phyloP scores from a whole-genome alignment of 352 stramenopile genomes.

The Bremia lactucae region DNA sequence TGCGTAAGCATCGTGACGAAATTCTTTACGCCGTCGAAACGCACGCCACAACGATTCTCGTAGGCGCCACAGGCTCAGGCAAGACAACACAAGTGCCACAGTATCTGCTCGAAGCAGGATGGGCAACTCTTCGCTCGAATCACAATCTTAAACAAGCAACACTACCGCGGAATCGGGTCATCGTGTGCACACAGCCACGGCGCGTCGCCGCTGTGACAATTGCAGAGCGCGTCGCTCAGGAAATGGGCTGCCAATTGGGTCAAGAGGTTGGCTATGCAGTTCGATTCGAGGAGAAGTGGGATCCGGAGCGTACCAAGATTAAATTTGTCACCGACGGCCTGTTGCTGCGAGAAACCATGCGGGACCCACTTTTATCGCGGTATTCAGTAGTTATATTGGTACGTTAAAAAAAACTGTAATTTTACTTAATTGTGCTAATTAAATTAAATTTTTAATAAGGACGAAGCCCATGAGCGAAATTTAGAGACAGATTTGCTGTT shows the following conservation, averaged over 20 bases:
- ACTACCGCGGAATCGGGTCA: constrained; percentile 19
- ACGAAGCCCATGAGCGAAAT: constrained; percentile 93
- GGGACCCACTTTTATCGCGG: constrained; percentile 57
- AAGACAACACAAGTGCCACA: constrained; percentile 91
- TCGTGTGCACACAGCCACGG: constrained; percentile 89
- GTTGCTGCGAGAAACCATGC: constrained; percentile 92
- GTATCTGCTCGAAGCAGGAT: constrained; percentile 88
- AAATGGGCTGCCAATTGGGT: constrained; percentile 92
- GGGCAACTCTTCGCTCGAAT: constrained; percentile 26
- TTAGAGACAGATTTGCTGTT: constrained; percentile 91
- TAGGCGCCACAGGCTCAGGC: constrained; percentile 88
- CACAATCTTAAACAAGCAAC: neutral
- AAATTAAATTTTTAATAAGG: constrained; percentile 19
- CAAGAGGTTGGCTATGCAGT: constrained; percentile 95
- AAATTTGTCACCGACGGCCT: constrained; percentile 99
- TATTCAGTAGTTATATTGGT: constrained; percentile 83
- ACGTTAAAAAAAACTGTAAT: neutral
- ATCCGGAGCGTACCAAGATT: constrained; percentile 82
- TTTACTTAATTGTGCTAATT: neutral
- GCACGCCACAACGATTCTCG: constrained; percentile 82
- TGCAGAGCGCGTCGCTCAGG: constrained; percentile 93
- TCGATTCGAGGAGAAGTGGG: constrained; percentile 96
- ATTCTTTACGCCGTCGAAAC: constrained; percentile 87
- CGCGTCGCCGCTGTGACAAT: constrained; percentile 97
- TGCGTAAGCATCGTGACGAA: constrained; percentile 80